Evolutionary conservation across 2,329 filamentous ascomycete species (phyloP).

Genomic region (Alternaria metachromatica): DNA sequence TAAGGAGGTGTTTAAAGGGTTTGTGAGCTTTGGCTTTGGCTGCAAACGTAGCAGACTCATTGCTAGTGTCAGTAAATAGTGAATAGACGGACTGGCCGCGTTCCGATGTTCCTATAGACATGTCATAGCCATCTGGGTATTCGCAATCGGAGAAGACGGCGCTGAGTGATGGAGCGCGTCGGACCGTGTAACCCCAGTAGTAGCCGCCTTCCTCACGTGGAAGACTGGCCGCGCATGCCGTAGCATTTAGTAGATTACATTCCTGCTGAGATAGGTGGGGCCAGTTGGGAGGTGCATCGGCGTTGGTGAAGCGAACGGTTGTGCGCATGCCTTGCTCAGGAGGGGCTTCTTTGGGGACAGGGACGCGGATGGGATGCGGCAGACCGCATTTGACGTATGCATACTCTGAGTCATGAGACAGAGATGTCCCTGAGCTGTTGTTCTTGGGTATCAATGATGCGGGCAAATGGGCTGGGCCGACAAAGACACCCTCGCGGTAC

Average conservation of each 20-base stretch:
- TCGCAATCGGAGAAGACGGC: slow-evolving; percentile 78
- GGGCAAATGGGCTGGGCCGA: slow-evolving; percentile 41
- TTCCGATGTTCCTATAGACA: slow-evolving; percentile 85
- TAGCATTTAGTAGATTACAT: slow-evolving; percentile 51
- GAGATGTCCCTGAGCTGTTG: slow-evolving; percentile 53
- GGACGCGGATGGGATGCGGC: slow-evolving; percentile 58
- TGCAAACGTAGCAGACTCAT: background rate
- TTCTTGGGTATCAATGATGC: slow-evolving; percentile 37
- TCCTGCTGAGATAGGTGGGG: slow-evolving; percentile 31
- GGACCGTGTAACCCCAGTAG: slow-evolving; percentile 84
- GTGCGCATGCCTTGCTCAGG: slow-evolving; percentile 76
- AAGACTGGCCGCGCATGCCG: slow-evolving; percentile 70
- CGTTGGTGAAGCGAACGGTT: slow-evolving; percentile 69
- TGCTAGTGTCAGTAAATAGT: slow-evolving; percentile 33
- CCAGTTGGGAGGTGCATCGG: slow-evolving; percentile 46
- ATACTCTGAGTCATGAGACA: slow-evolving; percentile 14
- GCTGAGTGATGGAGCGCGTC: slow-evolving; percentile 70
- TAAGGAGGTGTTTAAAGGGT: slow-evolving; percentile 72
- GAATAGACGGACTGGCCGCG: slow-evolving; percentile 63
- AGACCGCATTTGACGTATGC: slow-evolving; percentile 61
- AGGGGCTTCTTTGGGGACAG: slow-evolving; percentile 48
- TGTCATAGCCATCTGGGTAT: slow-evolving; percentile 79
- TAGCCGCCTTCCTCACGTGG: slow-evolving; percentile 80
- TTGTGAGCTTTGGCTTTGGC: slow-evolving; percentile 30
- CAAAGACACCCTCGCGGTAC: slow-evolving; percentile 78